These are phyloP conservation scores for Pleurotus tuber-regium DNA, from an alignment of 768 basidiomycete species.

Conservation along the genomic window DNA sequence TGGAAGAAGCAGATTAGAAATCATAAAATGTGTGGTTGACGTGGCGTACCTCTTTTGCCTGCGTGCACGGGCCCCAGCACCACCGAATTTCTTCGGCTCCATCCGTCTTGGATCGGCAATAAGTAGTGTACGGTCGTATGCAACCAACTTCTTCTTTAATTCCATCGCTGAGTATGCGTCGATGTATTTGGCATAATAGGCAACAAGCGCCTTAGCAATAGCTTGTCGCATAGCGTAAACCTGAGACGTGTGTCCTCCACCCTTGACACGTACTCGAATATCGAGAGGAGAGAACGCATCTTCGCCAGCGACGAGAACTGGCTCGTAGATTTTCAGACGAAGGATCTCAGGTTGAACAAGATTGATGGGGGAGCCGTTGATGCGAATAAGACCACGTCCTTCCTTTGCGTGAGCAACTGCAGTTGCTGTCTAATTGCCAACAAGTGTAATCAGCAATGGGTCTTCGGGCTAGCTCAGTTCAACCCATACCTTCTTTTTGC, in stretches of 20 bases:
- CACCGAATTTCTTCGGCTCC: slow-evolving; percentile 99
- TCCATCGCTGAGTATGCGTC: slow-evolving; percentile 97
- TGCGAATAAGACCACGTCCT: slow-evolving; percentile 93
- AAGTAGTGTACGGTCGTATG: slow-evolving; percentile 88
- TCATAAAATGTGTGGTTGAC: not conserved
- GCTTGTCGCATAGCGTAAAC: slow-evolving; percentile 99
- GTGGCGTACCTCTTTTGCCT: slow-evolving; percentile 87
- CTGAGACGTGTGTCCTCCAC: slow-evolving; percentile 99
- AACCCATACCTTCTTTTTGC: slow-evolving; percentile 93
- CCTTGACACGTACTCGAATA: slow-evolving; percentile 97
- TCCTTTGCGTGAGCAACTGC: slow-evolving; percentile 97
- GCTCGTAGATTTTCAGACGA: slow-evolving; percentile 98
- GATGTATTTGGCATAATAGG: slow-evolving; percentile 98
- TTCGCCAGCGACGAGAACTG: slow-evolving; percentile 90
- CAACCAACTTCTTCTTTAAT: slow-evolving; percentile 96
- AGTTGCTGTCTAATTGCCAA: slow-evolving; percentile 76
- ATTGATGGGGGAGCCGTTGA: slow-evolving; percentile 96
- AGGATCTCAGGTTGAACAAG: slow-evolving; percentile 95
- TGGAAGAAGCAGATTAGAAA: slow-evolving; percentile 27
- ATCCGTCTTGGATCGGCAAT: slow-evolving; percentile 95
- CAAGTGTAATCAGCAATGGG: slow-evolving; percentile 8
- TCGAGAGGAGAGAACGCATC: slow-evolving; percentile 86
- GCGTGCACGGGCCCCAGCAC: slow-evolving; percentile 95
- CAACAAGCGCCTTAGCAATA: slow-evolving; percentile 95
- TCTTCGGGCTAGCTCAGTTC: slow-evolving; percentile 1